A percentile compares a stretch with the other conserved stretches of the same genome.
These are phyloP conservation scores for Solanum commersonii DNA, from an alignment of 257 asterid species.

Conservation along the genomic window DNA sequence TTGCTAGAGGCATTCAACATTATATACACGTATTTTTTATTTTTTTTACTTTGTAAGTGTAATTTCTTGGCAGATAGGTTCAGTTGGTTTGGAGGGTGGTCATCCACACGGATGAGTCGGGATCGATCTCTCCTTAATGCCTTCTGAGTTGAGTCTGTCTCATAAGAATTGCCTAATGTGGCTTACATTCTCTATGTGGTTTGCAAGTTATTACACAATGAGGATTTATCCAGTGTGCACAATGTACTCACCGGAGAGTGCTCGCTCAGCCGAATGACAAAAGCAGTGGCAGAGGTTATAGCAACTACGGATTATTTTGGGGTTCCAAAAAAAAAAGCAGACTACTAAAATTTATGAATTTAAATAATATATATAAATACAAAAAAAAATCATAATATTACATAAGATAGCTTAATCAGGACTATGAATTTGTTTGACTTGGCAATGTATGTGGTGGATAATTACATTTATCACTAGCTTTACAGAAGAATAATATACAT, in stretches of 20 bases:
- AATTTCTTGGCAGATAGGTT: no score
- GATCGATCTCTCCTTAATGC: background rate
- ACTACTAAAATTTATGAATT: no score
- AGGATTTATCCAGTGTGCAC: fast-evolving
- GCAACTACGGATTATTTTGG: no score
- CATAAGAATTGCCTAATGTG: background rate
- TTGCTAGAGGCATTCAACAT: background rate
- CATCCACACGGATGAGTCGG: no score
- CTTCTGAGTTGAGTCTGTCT: background rate
- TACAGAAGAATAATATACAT: background rate
- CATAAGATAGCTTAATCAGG: background rate
- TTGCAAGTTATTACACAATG: background rate
- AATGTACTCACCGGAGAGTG: background rate
- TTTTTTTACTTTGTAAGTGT: background rate
- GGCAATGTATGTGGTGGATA: background rate
- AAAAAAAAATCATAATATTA: background rate
- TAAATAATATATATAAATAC: no score
- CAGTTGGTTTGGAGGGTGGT: background rate
- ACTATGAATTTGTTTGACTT: background rate
- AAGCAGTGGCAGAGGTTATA: background rate
- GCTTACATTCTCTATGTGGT: background rate
- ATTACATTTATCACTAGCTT: background rate
- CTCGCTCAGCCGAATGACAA: background rate
- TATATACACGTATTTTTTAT: background rate
- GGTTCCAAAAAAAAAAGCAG: no score